phyloP scores from a whole-genome alignment of 2,329 filamentous ascomycete genomes.

The Aspergillus sp. region DNA sequence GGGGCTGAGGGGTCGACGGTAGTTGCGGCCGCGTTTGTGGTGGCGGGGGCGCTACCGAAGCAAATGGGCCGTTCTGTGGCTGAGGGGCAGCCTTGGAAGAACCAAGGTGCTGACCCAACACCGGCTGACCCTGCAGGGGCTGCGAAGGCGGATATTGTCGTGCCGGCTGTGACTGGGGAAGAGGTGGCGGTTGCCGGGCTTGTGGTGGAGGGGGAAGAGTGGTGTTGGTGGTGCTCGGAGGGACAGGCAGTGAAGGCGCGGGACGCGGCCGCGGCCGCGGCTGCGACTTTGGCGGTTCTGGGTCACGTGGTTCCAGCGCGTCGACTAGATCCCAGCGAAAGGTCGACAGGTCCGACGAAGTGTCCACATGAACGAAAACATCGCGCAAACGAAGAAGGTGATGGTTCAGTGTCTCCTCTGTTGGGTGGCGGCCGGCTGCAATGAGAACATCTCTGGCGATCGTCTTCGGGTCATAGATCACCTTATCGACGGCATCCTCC shows the following conservation, averaged over 20 bases:
- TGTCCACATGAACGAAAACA: slow-evolving; percentile 46
- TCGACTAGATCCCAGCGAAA: slow-evolving; percentile 65
- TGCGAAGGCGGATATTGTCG: neutral
- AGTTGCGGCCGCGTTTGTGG: slow-evolving; percentile 3
- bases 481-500: slow-evolving; percentile 44
- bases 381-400: slow-evolving; percentile 56
- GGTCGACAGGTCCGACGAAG: slow-evolving; percentile 56
- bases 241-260: neutral
- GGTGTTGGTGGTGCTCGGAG: slow-evolving; percentile 6
- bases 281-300: neutral
- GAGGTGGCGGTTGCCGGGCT: slow-evolving; percentile 1
- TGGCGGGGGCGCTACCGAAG: neutral
- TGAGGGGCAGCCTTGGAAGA: neutral
- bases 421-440: slow-evolving; percentile 62
- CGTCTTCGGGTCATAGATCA: slow-evolving; percentile 60
- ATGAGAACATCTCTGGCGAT: slow-evolving; percentile 66
- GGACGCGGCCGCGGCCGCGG: slow-evolving; percentile 11
- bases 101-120: neutral
- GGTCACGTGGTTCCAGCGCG: slow-evolving; percentile 17
- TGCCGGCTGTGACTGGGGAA: neutral
- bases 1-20: neutral
- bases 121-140: neutral
- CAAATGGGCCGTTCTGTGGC: neutral
- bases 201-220: neutral
- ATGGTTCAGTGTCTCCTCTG: slow-evolving; percentile 59